Evolutionary conservation across 257 asterid genomes (phyloP), one percentile per base, ranked within the genome.

Genomic region (Petrea volubilis): DNA sequence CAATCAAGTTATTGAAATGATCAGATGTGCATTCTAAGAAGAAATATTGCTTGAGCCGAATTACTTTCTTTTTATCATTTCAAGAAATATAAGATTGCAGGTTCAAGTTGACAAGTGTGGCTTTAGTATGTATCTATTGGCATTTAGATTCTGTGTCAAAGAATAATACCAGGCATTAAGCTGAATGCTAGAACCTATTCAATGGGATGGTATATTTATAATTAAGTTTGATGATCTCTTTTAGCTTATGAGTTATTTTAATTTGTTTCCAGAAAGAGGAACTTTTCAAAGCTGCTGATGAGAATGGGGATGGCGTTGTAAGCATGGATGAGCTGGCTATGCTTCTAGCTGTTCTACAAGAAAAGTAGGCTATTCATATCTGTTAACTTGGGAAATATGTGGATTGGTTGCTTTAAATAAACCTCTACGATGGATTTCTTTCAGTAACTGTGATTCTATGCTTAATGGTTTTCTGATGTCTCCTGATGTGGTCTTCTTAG

Each of bases 281-380:
- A 78, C 90, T 95, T 68, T 95, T 95, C 80, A 87, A 81, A 76
- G 87, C 96, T 52, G 99, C 98, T 77, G 99, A 95, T 60, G 88
- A 79, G 76, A 92, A 95, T 69, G 95, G 91, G 69, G 98, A 95
- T 71, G 98, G 94, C 40, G 90, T 78, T 75, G 99, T 95, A 75
- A 83, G 96, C 85, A 77, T 95, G 74, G 99, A 95, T 82, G 99
- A 95, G 82, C 82, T 95, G 88, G 99, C 99, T 75, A 73, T 80
- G 84, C 99, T 95, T 79, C 86, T 95, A 74, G 92, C 98, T 69
- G 77, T 87, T 75, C 95, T 92, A 60, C 95, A 90, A 79, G 98
- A 90, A 84, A 84, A 76, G 99, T 95, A 88, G 81, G 77, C 70
- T 75, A 72, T 70, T 40, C 18, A 58, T 20, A 65, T 62, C 31